phyloP scores from a whole-genome alignment of 257 asterid species.

The Phtheirospermum japonicum region DNA sequence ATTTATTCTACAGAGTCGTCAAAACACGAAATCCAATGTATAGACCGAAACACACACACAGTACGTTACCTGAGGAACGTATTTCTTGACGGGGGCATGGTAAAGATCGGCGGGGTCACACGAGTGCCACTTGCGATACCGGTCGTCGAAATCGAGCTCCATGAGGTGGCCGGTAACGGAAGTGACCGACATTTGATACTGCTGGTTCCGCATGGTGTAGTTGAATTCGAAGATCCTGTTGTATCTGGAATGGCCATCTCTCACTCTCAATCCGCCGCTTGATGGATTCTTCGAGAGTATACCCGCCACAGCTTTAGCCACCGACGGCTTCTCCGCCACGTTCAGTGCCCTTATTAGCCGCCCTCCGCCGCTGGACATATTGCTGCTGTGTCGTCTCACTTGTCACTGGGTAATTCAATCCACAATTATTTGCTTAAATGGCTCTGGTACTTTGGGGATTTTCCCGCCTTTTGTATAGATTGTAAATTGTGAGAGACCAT shows the following conservation, averaged over 20 bases:
- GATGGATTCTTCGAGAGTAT: conserved; percentile 68
- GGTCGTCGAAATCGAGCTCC: conserved; percentile 90
- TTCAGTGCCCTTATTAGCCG: conserved; percentile 67
- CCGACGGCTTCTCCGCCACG: conserved; percentile 99
- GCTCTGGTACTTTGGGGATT: conserved; percentile 16
- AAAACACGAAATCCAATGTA: conserved; percentile 1
- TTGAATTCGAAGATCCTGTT: conserved; percentile 86
- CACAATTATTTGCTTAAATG: neutral
- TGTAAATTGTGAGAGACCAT: too few relatives aligned
- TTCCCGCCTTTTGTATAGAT: conserved; percentile 25
- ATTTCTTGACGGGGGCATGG: conserved; percentile 74
- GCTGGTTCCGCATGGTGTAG: conserved; percentile 52
- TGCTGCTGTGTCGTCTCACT: neutral
- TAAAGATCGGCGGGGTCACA: conserved; percentile 92
- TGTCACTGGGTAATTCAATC: neutral
- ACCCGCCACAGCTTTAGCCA: conserved; percentile 83
- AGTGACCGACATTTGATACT: conserved; percentile 78
- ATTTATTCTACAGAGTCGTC: neutral
- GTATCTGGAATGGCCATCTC: conserved; percentile 85
- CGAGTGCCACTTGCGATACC: conserved; percentile 89
- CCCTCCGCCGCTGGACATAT: conserved; percentile 52
- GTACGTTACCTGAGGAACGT: conserved; percentile 69
- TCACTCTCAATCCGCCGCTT: conserved; percentile 56
- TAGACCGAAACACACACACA: conserved; percentile 3
- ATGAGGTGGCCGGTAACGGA: conserved; percentile 97